Percentiles rank a stretch among this genome's conserved stretches.
Evolutionary conservation across 2,329 filamentous ascomycete species (phyloP).

Genomic region (Rosellinia necatrix): DNA sequence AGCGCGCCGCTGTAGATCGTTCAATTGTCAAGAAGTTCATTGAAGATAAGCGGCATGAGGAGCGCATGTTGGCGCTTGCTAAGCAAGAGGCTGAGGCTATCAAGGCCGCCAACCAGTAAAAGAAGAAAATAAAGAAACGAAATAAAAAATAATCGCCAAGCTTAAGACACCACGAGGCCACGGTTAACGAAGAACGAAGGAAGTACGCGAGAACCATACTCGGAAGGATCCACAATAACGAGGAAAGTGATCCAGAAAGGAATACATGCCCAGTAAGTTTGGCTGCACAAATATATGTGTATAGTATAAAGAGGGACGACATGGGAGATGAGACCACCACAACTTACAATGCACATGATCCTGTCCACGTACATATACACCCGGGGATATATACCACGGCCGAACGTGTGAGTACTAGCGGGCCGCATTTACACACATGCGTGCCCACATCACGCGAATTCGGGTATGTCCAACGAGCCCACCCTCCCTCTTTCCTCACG

Average conservation of each 20-base stretch:
- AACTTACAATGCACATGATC: conserved; percentile 4
- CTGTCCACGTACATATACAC: no score
- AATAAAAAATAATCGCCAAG: not conserved
- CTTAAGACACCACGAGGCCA: not conserved
- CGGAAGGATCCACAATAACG: not conserved
- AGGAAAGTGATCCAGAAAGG: conserved; percentile 1
- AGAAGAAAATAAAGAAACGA: not conserved
- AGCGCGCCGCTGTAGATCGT: conserved; percentile 58
- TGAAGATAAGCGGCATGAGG: conserved; percentile 64
- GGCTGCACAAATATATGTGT: conserved; percentile 30
- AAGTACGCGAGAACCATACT: conserved; percentile 8
- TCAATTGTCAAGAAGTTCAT: conserved; percentile 56
- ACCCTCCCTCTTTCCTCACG: not conserved
- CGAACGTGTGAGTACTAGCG: not conserved
- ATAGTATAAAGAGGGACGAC: conserved; percentile 17
- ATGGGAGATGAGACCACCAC: not conserved
- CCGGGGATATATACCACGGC: conserved; percentile 15
- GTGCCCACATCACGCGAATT: not conserved
- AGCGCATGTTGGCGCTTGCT: conserved; percentile 60
- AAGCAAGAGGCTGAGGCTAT: conserved; percentile 54
- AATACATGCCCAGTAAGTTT: conserved; percentile 2
- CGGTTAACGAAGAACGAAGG: not conserved
- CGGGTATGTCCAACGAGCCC: conserved; percentile 6
- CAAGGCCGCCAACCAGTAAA: conserved; percentile 43
- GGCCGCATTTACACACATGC: not conserved